Conservation (phyloP, 495 filamentous ascomycete genomes). For the Trichoderma orchidacearum region DNA sequence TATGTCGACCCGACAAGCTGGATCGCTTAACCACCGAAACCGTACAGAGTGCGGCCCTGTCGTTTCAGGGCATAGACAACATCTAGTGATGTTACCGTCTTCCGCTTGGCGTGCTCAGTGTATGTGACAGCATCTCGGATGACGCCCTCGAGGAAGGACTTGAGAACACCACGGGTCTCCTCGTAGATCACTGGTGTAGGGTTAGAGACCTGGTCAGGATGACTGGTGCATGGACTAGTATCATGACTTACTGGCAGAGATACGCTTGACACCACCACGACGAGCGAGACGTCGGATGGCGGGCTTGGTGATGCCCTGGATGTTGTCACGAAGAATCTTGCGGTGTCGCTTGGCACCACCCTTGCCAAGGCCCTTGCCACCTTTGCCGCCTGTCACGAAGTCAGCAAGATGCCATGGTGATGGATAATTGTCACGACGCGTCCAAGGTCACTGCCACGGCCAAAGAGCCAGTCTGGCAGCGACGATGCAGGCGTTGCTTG, state of each 20-base stretch:
- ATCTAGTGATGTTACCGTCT: conserved; percentile 91
- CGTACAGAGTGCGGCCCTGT: conserved; percentile 89
- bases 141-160: conserved; percentile 99
- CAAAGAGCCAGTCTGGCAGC: no score
- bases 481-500: no score
- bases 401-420: conserved; percentile 2
- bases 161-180: conserved; percentile 99
- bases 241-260: conserved; percentile 69
- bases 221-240: background rate
- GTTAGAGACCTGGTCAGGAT: conserved; percentile 9
- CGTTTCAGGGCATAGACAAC: conserved; percentile 91
- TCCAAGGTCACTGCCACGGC: no score
- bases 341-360: conserved; percentile 85
- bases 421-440: background rate
- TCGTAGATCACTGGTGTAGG: conserved; percentile 75
- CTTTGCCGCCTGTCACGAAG: conserved; percentile 63
- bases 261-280: conserved; percentile 99
- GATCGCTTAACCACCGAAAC: conserved; percentile 78
- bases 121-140: conserved; percentile 99
- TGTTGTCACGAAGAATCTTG: conserved; percentile 99
- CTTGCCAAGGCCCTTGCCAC: conserved; percentile 91
- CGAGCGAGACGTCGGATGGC: conserved; percentile 99
- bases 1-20: background rate
- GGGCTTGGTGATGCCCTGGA: conserved; percentile 99
- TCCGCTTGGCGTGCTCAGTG: conserved; percentile 94